Conservation (phyloP, 352 stramenopile species). For the Globisporangium apiculatum region DNA sequence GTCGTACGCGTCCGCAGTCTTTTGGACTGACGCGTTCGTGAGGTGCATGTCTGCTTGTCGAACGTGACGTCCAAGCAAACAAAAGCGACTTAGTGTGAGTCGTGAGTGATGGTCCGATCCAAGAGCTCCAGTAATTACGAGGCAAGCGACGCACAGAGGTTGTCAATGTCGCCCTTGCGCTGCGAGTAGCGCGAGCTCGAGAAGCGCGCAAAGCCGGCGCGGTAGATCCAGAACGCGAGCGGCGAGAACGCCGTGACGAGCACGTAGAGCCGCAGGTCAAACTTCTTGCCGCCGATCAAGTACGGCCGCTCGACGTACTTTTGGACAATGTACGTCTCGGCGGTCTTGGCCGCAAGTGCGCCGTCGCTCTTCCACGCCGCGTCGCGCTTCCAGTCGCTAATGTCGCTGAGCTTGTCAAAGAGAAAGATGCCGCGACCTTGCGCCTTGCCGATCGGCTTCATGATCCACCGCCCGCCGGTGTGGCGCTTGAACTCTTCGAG, state of each 20-base stretch:
- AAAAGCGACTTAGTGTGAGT: too few species aligned
- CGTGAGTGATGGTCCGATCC: too few species aligned
- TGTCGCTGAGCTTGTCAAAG: slow-evolving; percentile 84
- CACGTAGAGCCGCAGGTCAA: slow-evolving; percentile 89
- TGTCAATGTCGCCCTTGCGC: slow-evolving; percentile 73
- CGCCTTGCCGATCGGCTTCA: slow-evolving; percentile 89
- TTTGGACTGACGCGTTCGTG: slow-evolving; percentile 92
- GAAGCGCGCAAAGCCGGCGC: slow-evolving; percentile 85
- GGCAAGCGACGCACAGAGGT: slow-evolving; percentile 34
- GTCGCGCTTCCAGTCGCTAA: slow-evolving; percentile 83
- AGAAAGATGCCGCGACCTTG: slow-evolving; percentile 82
- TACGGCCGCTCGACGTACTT: slow-evolving; percentile 74
- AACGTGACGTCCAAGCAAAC: too few species aligned
- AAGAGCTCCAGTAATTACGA: slow-evolving; percentile 18
- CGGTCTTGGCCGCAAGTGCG: slow-evolving; percentile 31
- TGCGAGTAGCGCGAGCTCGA: slow-evolving; percentile 72
- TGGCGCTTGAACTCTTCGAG: slow-evolving; percentile 59
- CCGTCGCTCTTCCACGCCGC: slow-evolving; percentile 39
- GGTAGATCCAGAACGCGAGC: slow-evolving; percentile 77
- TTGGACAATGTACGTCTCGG: slow-evolving; percentile 60
- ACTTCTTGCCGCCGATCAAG: slow-evolving; percentile 88
- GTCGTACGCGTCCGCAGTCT: slow-evolving; percentile 74
- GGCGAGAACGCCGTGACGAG: slow-evolving; percentile 83
- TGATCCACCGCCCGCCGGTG: slow-evolving; percentile 85
- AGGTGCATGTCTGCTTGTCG: slow-evolving; percentile 90